Evolutionary conservation across 208 protist species (phyloP).

Genomic region (Trypanosoma theileri): DNA sequence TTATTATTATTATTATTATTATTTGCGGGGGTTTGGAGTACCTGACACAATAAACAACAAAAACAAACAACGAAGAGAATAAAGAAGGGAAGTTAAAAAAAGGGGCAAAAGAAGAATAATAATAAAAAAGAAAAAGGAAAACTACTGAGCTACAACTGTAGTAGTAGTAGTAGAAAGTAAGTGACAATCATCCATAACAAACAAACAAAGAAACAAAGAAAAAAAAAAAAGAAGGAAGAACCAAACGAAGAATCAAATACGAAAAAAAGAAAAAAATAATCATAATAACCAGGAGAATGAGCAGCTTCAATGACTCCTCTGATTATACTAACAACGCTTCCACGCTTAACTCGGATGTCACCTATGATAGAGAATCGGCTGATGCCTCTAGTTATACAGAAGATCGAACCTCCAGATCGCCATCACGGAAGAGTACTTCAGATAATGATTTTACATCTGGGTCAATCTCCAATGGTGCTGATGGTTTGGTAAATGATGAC

Average conservation of each 20-base stretch:
- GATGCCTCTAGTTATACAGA: slow-evolving; percentile 4
- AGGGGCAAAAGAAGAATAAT: background rate
- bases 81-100: background rate
- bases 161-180: no score
- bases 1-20: no score
- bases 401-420: slow-evolving; percentile 10
- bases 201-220: background rate
- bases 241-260: background rate
- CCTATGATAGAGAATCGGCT: background rate
- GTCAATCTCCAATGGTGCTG: slow-evolving; percentile 20
- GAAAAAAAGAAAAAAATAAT: background rate
- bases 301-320: slow-evolving; percentile 60
- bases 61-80: background rate
- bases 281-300: slow-evolving; percentile 37
- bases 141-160: background rate
- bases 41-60: no score
- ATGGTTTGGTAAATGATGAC: slow-evolving; percentile 24
- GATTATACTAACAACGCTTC: slow-evolving; percentile 32
- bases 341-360: slow-evolving; percentile 8
- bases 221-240: background rate
- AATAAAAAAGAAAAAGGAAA: background rate
- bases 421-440: slow-evolving; percentile 19
- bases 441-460: slow-evolving; percentile 18
- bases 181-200: no score
- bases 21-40: no score